Evolutionary conservation across 345 rosid genomes (phyloP), one percentile per base, ranked within the genome.

Genomic region (Lagerstroemia speciosa): DNA sequence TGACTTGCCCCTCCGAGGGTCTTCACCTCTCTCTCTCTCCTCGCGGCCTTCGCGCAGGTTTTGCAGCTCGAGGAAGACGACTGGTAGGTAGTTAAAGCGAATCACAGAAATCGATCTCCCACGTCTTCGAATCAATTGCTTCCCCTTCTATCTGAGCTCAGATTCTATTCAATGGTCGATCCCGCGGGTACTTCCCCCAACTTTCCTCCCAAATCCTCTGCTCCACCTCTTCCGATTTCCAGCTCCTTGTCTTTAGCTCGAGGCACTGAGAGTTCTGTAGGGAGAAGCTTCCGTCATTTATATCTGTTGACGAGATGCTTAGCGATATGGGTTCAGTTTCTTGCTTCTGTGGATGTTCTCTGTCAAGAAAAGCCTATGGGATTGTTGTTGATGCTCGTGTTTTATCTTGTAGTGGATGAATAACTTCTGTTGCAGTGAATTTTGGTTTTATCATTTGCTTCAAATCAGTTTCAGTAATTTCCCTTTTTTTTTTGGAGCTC

Each of bases 21-120:
- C 29, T 53, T 24, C 58, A 11, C 27, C 7, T 43, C 48, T 6
- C 29, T 52, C 29, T 48, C 24, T 48, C 46, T 17, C 24, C 24
- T 20, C 17, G 12, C 53, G 26, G 17, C 24, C 55, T 19, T 22
- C n/a, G 24, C 2, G 6, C 8, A 48, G 55, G 6, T 27, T 58
- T 24, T 26, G 29, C 61, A n/a, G 30, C 34, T 30, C 7, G 19
- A 58, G 11, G 6, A 58, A 12, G 33, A 58, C 33, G 63, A 58
- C 63, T 58, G 33, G 29, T 58, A 58, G 63, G 63, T 58, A 58
- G 63, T 58, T 58, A 29, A 58, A 58, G 34, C 63, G 63, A 58
- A 58, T 58, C 63, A 8, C 29, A 19, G 34, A 26, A 58, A 22
- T 27, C 33, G 16, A 58, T 29, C 63, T 27, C 63, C 31, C 31